Base-by-base conservation (phyloP, 2,329 filamentous ascomycete genomes). In the Pezicula carpinea region DNA sequence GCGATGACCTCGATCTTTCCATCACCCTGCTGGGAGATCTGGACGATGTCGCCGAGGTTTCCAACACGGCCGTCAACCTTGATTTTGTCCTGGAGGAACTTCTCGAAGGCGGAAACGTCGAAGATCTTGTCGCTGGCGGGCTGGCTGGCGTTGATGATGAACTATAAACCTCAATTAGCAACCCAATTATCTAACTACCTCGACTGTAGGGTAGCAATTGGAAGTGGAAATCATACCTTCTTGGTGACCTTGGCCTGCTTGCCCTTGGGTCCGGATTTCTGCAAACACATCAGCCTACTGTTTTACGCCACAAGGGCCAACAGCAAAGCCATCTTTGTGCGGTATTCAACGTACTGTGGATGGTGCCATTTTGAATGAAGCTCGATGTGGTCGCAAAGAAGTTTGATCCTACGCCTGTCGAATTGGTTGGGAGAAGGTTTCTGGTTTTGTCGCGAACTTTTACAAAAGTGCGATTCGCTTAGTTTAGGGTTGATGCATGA, bases 31-130 rank as follows among this genome's bases (percentile, higher is more conserved):
- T 95, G 89, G 68, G 82, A 84, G 80, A 99, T 93, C 70, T 83
- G 77, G 69, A 99, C 84, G 70, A 79, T 83, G 69, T 97, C 93
- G 70, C 93, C 93, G 64, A 99, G 87, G 85, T 99, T 97, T 66
- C 91, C 91, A 69, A 92, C 91, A 70, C 90, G 92, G 78, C 92
- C 92, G 64, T 96, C 93, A 65, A 99, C 90, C 89, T 99, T 99
- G 85, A 99, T 95, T 78, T 88, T 90, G 77, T 97, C 93, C 83
- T 96, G 91, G 57, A 99, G 88, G 87, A 99, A 99, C 85, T 97
- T 97, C 80, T 96, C 91, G 74, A 99, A 99, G 63, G 91, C 91
- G 66, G 88, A 84, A 72, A 96, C 85, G 74, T 99, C 93, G 84
- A 99, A 97, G 83, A 99, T 99, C 86, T 97, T 97, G 83, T 99